phyloP scores from a whole-genome alignment of 2,329 filamentous ascomycete species.

The Ophidiomyces ophidiicola region DNA sequence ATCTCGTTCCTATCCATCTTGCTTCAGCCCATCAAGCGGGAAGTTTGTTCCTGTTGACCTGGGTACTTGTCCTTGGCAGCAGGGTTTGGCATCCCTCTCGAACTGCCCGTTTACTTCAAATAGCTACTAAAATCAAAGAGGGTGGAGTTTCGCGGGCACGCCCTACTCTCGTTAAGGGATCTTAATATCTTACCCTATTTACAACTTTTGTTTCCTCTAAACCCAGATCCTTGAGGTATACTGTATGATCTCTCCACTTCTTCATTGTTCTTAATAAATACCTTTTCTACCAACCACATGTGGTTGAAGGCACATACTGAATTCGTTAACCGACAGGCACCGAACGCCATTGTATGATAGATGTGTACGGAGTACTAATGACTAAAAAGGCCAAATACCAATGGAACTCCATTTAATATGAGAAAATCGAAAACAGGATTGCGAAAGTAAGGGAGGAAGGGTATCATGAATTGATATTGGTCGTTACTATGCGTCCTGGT shows the following conservation, averaged over 20 bases:
- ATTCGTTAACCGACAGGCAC: too few relatives aligned
- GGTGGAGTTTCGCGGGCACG: background rate
- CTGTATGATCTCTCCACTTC: constrained; percentile 10
- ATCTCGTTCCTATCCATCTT: constrained; percentile 79
- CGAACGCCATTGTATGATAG: too few relatives aligned
- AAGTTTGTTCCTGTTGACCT: constrained; percentile 70
- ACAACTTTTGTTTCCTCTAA: background rate
- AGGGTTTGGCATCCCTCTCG: constrained; percentile 61
- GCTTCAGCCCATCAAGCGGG: constrained; percentile 91
- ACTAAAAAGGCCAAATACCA: too few relatives aligned
- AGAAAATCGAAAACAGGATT: too few relatives aligned
- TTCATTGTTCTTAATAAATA: constrained; percentile 9
- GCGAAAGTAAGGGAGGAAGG: too few relatives aligned
- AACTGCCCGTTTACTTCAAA: constrained; percentile 47
- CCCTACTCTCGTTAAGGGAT: constrained; percentile 5
- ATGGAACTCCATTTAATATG: too few relatives aligned
- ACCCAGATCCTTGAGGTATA: background rate
- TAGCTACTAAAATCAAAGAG: constrained; percentile 29
- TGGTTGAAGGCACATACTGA: too few relatives aligned
- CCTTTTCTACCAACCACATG: too few relatives aligned
- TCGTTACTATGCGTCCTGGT: too few relatives aligned
- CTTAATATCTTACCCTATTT: background rate
- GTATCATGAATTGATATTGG: too few relatives aligned
- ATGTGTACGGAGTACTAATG: too few relatives aligned
- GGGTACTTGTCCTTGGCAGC: constrained; percentile 65